These are phyloP conservation scores for Aspergillus affinis DNA, from an alignment of 495 filamentous ascomycete genomes.

Conservation along the genomic window DNA sequence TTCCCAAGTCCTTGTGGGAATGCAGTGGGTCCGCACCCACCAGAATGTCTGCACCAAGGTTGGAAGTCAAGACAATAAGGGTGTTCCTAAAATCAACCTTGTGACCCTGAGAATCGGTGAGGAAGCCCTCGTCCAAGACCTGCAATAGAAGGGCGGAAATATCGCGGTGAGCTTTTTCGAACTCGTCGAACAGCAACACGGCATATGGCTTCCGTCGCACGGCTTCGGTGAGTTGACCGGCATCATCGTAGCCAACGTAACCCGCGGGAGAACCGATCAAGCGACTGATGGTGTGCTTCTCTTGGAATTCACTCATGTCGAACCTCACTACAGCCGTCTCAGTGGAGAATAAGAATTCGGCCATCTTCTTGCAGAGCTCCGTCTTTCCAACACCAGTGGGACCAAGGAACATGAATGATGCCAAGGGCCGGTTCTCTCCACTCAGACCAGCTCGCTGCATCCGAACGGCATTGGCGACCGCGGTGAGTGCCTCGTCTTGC, in stretches of 20 bases:
- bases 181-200: constrained; percentile 93
- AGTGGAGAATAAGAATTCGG: constrained; percentile 87
- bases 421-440: constrained; percentile 86
- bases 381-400: constrained; percentile 98
- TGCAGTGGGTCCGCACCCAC: constrained; percentile 45
- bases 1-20: constrained; percentile 49
- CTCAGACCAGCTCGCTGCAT: constrained; percentile 92
- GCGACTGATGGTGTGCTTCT: constrained; percentile 92
- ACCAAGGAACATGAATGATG: constrained; percentile 96
- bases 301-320: constrained; percentile 98
- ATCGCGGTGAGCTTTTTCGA: constrained; percentile 95
- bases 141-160: constrained; percentile 93
- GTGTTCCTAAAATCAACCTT: constrained; percentile 96
- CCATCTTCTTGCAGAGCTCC: constrained; percentile 95
- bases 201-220: constrained; percentile 95
- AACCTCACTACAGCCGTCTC: constrained; percentile 88
- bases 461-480: constrained; percentile 88
- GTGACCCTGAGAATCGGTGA: constrained; percentile 93
- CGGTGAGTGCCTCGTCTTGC: constrained; percentile 88
- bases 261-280: constrained; percentile 91
- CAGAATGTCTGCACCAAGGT: constrained; percentile 64
- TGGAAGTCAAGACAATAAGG: constrained; percentile 92
- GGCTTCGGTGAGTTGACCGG: constrained; percentile 93
- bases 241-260: constrained; percentile 96
- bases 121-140: constrained; percentile 93